A percentile compares a stretch with the other conserved stretches of the same genome.
Conservation (phyloP, 495 filamentous ascomycete species). For the Aspergillus coremiiformis region DNA sequence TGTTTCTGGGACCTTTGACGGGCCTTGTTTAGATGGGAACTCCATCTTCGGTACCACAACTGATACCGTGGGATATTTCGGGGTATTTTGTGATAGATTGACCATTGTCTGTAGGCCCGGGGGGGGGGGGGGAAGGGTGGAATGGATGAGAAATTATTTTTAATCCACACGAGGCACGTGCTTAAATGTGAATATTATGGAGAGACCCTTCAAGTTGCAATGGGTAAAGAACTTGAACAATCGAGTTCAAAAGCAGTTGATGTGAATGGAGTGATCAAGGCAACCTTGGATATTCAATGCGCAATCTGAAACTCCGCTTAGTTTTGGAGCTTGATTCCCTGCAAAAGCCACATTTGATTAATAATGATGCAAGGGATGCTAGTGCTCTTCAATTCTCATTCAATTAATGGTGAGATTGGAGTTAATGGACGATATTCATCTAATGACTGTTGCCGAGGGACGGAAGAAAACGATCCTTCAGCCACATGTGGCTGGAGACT, state of each 20-base stretch:
- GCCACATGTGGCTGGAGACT: background rate
- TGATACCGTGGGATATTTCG: constrained; percentile 8
- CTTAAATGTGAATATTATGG: background rate
- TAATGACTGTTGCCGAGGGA: background rate
- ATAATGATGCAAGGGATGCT: background rate
- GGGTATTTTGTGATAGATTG: background rate
- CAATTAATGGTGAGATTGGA: background rate
- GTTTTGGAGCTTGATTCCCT: background rate
- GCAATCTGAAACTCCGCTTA: background rate
- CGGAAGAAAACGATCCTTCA: background rate
- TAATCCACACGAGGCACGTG: background rate
- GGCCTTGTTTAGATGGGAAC: constrained; percentile 1
- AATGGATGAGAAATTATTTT: background rate
- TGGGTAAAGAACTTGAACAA: background rate
- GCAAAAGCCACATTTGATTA: background rate
- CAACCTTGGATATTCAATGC: background rate
- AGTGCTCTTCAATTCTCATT: background rate
- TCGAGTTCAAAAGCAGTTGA: background rate
- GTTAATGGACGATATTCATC: background rate
- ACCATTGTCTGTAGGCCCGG: background rate
- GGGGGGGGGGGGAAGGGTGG: no score
- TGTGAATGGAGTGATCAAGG: background rate
- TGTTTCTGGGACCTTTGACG: background rate
- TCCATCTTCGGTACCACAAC: constrained; percentile 13
- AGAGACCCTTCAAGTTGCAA: no score